phyloP scores from a whole-genome alignment of 2,329 filamentous ascomycete species.

The Lachnellula hyalina region DNA sequence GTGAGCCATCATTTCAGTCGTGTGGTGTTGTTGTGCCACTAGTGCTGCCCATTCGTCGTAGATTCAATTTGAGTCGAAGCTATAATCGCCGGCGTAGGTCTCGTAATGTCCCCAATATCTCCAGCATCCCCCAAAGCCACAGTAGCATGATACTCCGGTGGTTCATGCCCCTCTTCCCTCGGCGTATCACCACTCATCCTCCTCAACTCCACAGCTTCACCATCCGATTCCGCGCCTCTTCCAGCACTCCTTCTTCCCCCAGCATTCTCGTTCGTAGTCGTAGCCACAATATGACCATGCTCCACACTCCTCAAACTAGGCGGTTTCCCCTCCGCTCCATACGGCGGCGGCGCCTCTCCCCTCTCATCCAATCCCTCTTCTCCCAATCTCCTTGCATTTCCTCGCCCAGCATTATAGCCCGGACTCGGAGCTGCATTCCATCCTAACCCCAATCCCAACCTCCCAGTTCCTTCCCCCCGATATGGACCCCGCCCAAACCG shows the following conservation, averaged over 20 bases:
- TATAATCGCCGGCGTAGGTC: constrained; percentile 16
- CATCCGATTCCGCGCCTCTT: neutral
- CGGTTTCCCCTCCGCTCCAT: constrained; percentile 34
- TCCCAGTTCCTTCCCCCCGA: too few species aligned
- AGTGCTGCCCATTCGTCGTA: constrained; percentile 9
- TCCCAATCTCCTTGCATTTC: neutral
- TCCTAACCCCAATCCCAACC: constrained; percentile 1
- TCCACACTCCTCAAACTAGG: constrained; percentile 22
- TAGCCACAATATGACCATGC: neutral
- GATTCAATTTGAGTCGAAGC: constrained; percentile 8
- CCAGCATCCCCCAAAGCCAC: constrained; percentile 4
- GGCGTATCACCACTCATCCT: constrained; percentile 1
- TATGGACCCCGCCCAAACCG: constrained; percentile 6
- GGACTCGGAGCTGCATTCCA: constrained; percentile 6
- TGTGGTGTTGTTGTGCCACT: neutral
- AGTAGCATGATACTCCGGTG: constrained; percentile 23
- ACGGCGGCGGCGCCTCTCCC: constrained; percentile 62
- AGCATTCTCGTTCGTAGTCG: constrained; percentile 1
- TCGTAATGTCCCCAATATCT: constrained; percentile 5
- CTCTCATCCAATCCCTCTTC: constrained; percentile 58
- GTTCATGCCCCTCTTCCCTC: neutral
- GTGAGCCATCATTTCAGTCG: neutral
- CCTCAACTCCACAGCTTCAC: constrained; percentile 13
- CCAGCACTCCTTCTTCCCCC: neutral
- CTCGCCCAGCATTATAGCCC: constrained; percentile 3